Base-by-base conservation (phyloP, 164 flowering plant species). In the Vitis riparia region DNA sequence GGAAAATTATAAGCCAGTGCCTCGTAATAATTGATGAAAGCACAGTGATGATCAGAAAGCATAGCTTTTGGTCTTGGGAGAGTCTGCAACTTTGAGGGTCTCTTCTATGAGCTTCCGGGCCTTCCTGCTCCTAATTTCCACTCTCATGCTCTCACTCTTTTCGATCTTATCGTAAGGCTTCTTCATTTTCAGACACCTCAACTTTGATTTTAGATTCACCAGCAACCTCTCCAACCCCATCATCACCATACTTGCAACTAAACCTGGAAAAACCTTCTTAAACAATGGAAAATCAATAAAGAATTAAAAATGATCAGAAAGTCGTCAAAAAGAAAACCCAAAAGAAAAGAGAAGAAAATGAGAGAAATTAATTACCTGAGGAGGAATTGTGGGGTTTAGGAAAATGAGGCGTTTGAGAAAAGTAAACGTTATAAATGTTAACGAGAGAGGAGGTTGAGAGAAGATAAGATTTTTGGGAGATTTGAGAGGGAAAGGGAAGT, bases 61-160 rank as follows among this genome's bases (percentile, higher is more conserved):
- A 62, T 75, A 82, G 59, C 77, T 82, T 80, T 62, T 83, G 67
- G 77, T 55, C 58, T 52, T 75, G 37, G 91, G 95, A 15, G 91
- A 87, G 75, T 92, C 97, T 2, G 93, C 95, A 66, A 89, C 71
- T 72, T 81, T 85, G 52, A 92, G 86, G 70, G 94, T 89, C 62
- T 89, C 65, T 55, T 85, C 70, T 50, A 92, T 83, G 49, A 92
- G 80, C 83, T 87, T 90, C 17, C 78, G 72, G 11, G 97, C 97
- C 67, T 86, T 90, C 68, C 77, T 80, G 85, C 97, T 92, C 62
- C 85, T 81, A 3, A 90, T 74, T 69, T 90, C 97, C 4, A 90
- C 77, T 65, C 91, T 92, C 95, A 88, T 90, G 87, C 97, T 92
- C 8, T 90, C 92, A 63, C 91, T 90, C 85, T 92, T 90, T 29